phyloP scores from a whole-genome alignment of 2,329 filamentous ascomycete species.

The Septoria linicola region DNA sequence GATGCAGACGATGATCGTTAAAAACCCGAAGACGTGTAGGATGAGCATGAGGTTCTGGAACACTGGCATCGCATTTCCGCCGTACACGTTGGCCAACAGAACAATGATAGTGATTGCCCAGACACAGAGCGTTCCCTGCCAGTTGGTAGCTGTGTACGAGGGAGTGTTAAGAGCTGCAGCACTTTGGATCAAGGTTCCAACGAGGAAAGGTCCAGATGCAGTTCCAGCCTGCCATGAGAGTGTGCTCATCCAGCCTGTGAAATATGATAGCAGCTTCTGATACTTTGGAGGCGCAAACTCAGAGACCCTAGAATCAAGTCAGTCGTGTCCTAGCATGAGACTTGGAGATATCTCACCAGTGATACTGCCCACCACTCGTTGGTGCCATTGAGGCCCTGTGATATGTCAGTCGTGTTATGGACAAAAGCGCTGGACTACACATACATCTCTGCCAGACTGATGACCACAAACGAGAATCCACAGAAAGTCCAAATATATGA shows the following conservation, averaged over 20 bases:
- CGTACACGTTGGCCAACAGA: slow-evolving; percentile 44
- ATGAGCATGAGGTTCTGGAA: slow-evolving; percentile 42
- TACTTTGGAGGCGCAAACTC: slow-evolving; percentile 34
- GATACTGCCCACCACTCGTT: slow-evolving; percentile 29
- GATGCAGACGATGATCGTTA: slow-evolving; percentile 34
- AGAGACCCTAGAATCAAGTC: slow-evolving; percentile 23
- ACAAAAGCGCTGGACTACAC: too few relatives aligned
- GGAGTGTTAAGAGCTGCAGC: slow-evolving; percentile 46
- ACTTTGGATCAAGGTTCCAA: slow-evolving; percentile 50
- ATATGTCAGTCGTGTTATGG: too few relatives aligned
- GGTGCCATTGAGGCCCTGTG: slow-evolving; percentile 40
- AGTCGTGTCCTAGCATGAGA: background rate
- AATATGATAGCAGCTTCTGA: slow-evolving; percentile 35
- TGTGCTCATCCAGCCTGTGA: slow-evolving; percentile 50
- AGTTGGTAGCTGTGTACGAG: slow-evolving; percentile 43
- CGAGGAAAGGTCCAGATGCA: slow-evolving; percentile 50
- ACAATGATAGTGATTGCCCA: slow-evolving; percentile 48
- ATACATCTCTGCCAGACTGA: slow-evolving; percentile 36
- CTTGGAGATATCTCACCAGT: slow-evolving; percentile 20
- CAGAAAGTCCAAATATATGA: slow-evolving; percentile 30
- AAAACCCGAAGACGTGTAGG: slow-evolving; percentile 42
- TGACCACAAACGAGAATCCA: slow-evolving; percentile 29
- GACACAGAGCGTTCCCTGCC: slow-evolving; percentile 52
- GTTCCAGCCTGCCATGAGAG: slow-evolving; percentile 53
- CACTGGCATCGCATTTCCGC: slow-evolving; percentile 38